Evolutionary conservation across 2,329 filamentous ascomycete genomes (phyloP).

Genomic region (Knufia petricola): DNA sequence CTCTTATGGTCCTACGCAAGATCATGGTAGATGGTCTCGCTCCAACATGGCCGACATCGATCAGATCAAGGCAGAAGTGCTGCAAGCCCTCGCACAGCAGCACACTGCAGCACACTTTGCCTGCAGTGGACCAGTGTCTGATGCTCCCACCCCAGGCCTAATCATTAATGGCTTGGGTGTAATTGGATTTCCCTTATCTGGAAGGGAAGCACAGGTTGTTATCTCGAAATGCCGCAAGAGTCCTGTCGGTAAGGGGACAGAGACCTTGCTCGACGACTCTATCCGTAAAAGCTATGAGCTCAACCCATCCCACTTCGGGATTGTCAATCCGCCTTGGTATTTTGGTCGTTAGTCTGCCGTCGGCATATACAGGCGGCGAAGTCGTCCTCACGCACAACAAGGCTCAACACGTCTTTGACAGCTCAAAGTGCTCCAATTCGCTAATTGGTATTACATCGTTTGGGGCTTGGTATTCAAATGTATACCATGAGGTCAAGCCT

Average conservation of each 20-base stretch:
- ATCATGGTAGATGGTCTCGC: too few relatives aligned
- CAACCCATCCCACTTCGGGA: constrained; percentile 30
- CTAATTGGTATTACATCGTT: constrained; percentile 15
- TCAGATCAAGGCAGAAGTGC: too few relatives aligned
- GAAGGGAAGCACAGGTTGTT: constrained; percentile 16
- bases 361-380: constrained; percentile 39
- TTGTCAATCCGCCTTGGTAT: constrained; percentile 34
- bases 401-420: constrained; percentile 27
- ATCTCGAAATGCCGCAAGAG: constrained; percentile 13
- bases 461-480: constrained; percentile 42
- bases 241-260: constrained; percentile 32
- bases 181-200: constrained; percentile 15
- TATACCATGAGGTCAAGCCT: constrained; percentile 42
- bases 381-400: constrained; percentile 34
- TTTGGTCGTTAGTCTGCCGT: constrained; percentile 42
- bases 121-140: not conserved
- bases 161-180: constrained; percentile 12
- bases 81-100: too few relatives aligned
- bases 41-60: too few relatives aligned
- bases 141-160: constrained; percentile 14
- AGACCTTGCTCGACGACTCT: constrained; percentile 33
- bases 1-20: too few relatives aligned
- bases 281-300: constrained; percentile 39
- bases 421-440: constrained; percentile 25
- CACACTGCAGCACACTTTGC: constrained; percentile 4